Percentiles rank a stretch among this genome's conserved stretches.
Conservation (phyloP, 306 rosid genomes). For the Mimosa bimucronata region DNA sequence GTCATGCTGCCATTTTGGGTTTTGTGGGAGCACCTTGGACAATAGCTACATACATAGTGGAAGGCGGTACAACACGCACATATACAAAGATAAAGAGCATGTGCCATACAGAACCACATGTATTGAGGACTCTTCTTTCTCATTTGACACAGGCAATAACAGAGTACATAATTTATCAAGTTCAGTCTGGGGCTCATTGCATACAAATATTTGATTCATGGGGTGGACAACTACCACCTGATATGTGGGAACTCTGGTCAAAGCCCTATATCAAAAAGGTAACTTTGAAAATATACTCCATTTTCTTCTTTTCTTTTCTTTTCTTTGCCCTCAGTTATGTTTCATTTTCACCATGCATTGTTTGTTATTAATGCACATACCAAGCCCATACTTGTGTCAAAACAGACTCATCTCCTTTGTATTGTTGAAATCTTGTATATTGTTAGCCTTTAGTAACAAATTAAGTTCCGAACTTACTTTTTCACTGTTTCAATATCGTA, state of each 20-base stretch:
- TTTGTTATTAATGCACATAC: conserved; percentile 21
- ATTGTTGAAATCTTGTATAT: conserved; percentile 2
- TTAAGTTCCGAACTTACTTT: neutral
- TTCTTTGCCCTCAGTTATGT: neutral
- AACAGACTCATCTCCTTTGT: neutral
- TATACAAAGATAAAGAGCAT: conserved; percentile 90
- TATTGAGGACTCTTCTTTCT: conserved; percentile 83
- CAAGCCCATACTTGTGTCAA: conserved; percentile 6
- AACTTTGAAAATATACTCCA: conserved; percentile 19
- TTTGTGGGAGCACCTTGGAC: conserved; percentile 99
- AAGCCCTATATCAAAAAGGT: conserved; percentile 95
- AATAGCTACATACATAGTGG: conserved; percentile 91
- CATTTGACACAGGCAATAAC: conserved; percentile 87
- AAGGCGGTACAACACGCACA: conserved; percentile 92
- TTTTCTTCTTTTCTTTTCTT: conserved; percentile 13
- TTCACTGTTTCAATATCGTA: neutral
- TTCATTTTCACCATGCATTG: conserved; percentile 6
- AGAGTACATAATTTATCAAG: conserved; percentile 83
- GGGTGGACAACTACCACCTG: conserved; percentile 97
- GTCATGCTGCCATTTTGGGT: conserved; percentile 89
- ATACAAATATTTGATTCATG: conserved; percentile 98
- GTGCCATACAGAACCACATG: conserved; percentile 91
- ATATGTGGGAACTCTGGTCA: conserved; percentile 97
- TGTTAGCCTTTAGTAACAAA: conserved; percentile 19
- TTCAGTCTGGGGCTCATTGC: conserved; percentile 94